These are phyloP conservation scores for Ustilago vetiveriae DNA, from an alignment of 1,284 basidiomycete genomes.

Conservation along the genomic window DNA sequence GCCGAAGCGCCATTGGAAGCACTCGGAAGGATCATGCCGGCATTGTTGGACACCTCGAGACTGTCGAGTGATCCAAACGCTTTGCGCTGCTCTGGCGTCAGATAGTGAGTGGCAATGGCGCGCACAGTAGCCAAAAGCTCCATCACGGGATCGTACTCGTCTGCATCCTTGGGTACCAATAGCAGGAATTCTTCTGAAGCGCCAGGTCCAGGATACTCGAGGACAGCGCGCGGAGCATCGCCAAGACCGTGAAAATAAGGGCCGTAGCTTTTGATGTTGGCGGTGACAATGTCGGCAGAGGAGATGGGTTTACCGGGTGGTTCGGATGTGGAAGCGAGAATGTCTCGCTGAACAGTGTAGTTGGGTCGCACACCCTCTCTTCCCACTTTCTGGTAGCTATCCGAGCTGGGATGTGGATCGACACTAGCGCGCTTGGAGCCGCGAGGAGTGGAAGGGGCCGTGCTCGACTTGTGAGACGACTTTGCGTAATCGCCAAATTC, in stretches of 20 bases:
- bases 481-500: constrained; percentile 4
- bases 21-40: constrained; percentile 46
- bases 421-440: constrained; percentile 41
- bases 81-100: constrained; percentile 43
- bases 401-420: constrained; percentile 32
- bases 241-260: constrained; percentile 52
- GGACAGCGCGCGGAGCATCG: constrained; percentile 36
- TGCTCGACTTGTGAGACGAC: constrained; percentile 11
- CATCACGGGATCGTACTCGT: constrained; percentile 65
- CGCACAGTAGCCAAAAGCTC: constrained; percentile 59
- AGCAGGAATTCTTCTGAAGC: constrained; percentile 54
- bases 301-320: constrained; percentile 16
- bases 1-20: constrained; percentile 18
- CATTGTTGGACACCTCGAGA: constrained; percentile 53
- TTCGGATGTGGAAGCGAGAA: constrained; percentile 15
- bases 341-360: constrained; percentile 45
- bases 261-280: constrained; percentile 46
- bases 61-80: constrained; percentile 60
- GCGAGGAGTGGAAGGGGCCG: constrained; percentile 30
- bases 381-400: constrained; percentile 41
- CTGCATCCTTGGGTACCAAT: constrained; percentile 56
- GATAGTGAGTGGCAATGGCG: constrained; percentile 55
- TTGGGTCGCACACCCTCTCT: constrained; percentile 44
- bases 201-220: constrained; percentile 56
- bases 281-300: constrained; percentile 34